Evolutionary conservation across 495 filamentous ascomycete species (phyloP).

Genomic region (Barbatosphaeria neglecta): DNA sequence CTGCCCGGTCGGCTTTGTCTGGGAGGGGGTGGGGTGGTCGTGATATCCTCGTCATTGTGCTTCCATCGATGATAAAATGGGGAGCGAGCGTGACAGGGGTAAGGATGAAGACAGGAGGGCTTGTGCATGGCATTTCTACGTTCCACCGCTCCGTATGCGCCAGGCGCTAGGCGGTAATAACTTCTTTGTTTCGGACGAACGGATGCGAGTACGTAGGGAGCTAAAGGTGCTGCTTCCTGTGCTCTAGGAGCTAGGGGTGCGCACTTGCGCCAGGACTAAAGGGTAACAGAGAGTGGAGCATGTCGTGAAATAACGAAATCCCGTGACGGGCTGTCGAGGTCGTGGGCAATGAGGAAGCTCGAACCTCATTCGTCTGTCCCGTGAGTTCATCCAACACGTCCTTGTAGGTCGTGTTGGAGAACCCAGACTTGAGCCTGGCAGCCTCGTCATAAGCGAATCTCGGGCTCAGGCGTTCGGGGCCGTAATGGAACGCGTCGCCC

Average conservation of each 20-base stretch:
- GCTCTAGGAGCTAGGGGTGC: no score
- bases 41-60: no score
- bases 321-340: background rate
- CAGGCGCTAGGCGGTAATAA: no score
- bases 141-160: no score
- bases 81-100: no score
- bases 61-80: no score
- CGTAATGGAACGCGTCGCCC: conserved; percentile 92
- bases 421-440: conserved; percentile 59
- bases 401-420: conserved; percentile 61
- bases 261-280: background rate
- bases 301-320: background rate
- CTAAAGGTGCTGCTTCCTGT: no score
- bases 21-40: background rate
- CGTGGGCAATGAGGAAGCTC: conserved; percentile 5
- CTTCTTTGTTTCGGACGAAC: no score
- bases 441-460: conserved; percentile 65
- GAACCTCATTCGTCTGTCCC: conserved; percentile 45
- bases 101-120: no score
- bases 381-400: conserved; percentile 64
- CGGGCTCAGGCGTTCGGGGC: conserved; percentile 69
- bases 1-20: background rate
- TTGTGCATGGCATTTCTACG: no score
- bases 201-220: no score
- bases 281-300: background rate